Base-by-base conservation (phyloP, 371 early-diverging fungal species). In the Mucor indicus region DNA sequence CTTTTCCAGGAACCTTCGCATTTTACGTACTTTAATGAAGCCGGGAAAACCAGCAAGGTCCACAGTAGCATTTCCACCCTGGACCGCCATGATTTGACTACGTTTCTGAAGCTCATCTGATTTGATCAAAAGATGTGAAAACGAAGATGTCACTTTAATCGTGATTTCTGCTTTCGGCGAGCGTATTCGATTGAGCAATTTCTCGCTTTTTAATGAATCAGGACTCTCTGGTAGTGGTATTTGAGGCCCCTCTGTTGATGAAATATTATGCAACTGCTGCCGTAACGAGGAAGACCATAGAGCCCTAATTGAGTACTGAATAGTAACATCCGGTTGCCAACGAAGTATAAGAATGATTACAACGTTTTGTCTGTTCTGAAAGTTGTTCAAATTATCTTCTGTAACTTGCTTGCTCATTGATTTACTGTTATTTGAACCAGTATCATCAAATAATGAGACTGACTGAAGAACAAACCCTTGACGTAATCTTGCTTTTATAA, bases 311-410 rank as follows among this genome's bases (percentile, higher is more conserved):
- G 84, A 85, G 67, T 97, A 97, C 32, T 89, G 84, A 9, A 97
- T 78, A 0, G 86, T 89, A 32, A 95, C 85, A 51, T 90, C 85
- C 0, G 91, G 91, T 20, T 91, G 83, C 94, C 94, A 94, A 8
- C 81, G 79, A 49, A 90, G 55, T 23, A 77, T 65, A 40, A 93
- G 57, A 15, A 75, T 75, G 27, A 91, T 72, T 20, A 76, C 72
- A 0, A 89, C 70, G 46, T 79, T 80, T 43, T 79, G 78, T 13
- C 57, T 58, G 20, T 47, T 54, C 29, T 67, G 63, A 3, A 55
- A 55, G n/a, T 54, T 52, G 2, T 41, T 21, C 2, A 46, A 4
- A 13, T 27, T 55, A 9, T 43, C 38, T 21, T 24, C 24, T 6
- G 42, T 27, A 2, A 29, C 9, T 7, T 13, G 33, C 15, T 50